Evolutionary conservation across 2,329 filamentous ascomycete species (phyloP).

Genomic region (Sclerotiophoma versabilis): DNA sequence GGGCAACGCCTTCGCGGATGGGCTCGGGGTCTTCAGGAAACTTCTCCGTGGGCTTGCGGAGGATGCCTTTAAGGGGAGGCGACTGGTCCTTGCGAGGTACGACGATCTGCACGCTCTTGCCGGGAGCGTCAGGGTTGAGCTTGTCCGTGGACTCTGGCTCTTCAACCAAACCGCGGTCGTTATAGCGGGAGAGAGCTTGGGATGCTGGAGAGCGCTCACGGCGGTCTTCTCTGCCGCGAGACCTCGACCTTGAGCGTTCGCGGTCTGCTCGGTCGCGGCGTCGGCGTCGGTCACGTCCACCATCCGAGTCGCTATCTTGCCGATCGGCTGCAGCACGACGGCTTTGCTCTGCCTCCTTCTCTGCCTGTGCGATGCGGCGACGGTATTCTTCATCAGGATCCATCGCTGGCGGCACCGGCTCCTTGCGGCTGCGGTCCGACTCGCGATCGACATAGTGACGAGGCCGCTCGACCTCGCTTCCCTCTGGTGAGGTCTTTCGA

Average conservation of each 20-base stretch:
- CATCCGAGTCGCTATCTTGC: conserved; percentile 43
- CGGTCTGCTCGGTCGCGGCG: conserved; percentile 41
- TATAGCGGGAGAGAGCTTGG: conserved; percentile 33
- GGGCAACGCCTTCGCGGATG: conserved; percentile 87
- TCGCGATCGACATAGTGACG: conserved; percentile 49
- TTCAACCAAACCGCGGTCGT: conserved; percentile 42
- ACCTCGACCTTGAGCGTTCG: conserved; percentile 27
- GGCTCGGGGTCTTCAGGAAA: conserved; percentile 89
- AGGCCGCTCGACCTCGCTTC: conserved; percentile 44
- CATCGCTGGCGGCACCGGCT: conserved; percentile 40
- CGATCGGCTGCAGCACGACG: conserved; percentile 36
- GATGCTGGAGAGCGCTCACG: conserved; percentile 33
- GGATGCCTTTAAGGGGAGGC: conserved; percentile 75
- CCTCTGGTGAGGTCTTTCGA: conserved; percentile 43
- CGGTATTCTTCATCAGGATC: conserved; percentile 61
- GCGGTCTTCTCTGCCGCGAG: conserved; percentile 37
- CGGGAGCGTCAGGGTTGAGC: conserved; percentile 27
- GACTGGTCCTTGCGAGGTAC: conserved; percentile 75
- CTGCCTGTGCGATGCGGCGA: conserved; percentile 55
- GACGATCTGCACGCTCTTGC: conserved; percentile 64
- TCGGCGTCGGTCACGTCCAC: conserved; percentile 44
- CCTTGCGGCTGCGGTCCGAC: conserved; percentile 40
- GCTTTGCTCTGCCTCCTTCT: conserved; percentile 54
- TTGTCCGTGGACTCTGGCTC: conserved; percentile 43
- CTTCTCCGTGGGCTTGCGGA: conserved; percentile 79